These are phyloP conservation scores for Dimargaris cristalligena DNA, from an alignment of 192 early-diverging fungal genomes.

Conservation along the genomic window DNA sequence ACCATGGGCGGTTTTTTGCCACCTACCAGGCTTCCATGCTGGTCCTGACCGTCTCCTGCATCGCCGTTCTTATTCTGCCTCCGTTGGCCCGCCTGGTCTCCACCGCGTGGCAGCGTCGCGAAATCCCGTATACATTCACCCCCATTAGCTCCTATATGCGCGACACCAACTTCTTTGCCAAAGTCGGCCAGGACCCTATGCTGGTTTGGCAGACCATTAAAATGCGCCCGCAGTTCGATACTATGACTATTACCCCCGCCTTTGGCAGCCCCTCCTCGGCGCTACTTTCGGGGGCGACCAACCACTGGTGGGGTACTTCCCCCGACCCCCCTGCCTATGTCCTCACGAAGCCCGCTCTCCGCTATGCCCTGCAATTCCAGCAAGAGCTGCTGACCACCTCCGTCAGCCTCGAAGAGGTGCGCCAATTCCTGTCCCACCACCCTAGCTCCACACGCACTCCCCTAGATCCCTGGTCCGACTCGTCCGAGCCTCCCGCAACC, in stretches of 20 bases:
- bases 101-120: background rate
- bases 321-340: no score
- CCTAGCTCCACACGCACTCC: background rate
- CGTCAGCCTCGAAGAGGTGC: background rate
- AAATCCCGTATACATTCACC: slow-evolving; percentile 9
- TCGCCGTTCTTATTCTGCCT: slow-evolving; percentile 7
- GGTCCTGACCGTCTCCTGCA: slow-evolving; percentile 5
- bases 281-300: no score
- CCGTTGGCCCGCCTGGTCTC: slow-evolving; percentile 3
- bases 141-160: slow-evolving; percentile 9
- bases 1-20: slow-evolving; percentile 8
- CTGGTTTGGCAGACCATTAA: slow-evolving; percentile 8
- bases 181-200: slow-evolving; percentile 5
- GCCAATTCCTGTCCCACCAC: background rate
- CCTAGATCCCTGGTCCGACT: background rate
- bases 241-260: no score
- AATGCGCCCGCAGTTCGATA: background rate
- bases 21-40: slow-evolving; percentile 6
- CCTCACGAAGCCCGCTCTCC: background rate
- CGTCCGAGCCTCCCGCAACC: background rate
- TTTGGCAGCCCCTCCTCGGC: no score
- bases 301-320: background rate
- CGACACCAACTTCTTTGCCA: slow-evolving; percentile 4
- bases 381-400: background rate
- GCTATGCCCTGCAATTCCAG: background rate